Conservation (phyloP, 371 early-diverging fungal species). For the Rhizomucor pusillus region DNA sequence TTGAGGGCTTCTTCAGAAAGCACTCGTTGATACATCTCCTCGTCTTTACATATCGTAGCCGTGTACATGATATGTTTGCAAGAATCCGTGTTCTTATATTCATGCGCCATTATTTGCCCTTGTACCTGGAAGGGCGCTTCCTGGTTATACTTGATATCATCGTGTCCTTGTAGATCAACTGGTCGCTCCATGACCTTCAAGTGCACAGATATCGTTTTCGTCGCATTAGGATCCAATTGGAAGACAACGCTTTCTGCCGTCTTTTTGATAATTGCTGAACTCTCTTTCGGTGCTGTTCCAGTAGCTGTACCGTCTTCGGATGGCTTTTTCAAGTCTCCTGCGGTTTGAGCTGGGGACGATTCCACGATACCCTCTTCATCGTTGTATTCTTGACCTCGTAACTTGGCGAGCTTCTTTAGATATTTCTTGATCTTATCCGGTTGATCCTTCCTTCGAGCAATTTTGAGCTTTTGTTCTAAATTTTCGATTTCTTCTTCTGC, state of each 20-base stretch:
- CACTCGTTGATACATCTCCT: constrained; percentile 32
- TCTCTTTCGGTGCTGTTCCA: constrained; percentile 22
- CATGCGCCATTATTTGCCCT: constrained; percentile 77
- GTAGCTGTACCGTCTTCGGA: constrained; percentile 7
- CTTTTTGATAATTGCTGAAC: constrained; percentile 51
- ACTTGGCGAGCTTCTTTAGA: constrained; percentile 68
- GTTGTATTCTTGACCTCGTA: constrained; percentile 33
- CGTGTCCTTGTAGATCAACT: constrained; percentile 4
- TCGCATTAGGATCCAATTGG: constrained; percentile 69
- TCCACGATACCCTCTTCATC: constrained; percentile 16
- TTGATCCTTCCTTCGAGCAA: constrained; percentile 89
- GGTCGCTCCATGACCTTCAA: constrained; percentile 50
- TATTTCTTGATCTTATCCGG: constrained; percentile 89
- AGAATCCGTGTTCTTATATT: constrained; percentile 89
- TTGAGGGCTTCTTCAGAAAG: constrained; percentile 18
- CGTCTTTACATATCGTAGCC: constrained; percentile 47
- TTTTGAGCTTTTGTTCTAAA: constrained; percentile 96
- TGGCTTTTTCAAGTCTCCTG: constrained; percentile 10
- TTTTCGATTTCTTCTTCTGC: constrained; percentile 94
- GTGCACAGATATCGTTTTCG: constrained; percentile 64
- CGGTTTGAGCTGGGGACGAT: neutral
- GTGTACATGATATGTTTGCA: constrained; percentile 71
- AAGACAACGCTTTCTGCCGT: constrained; percentile 76
- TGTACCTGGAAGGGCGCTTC: constrained; percentile 15
- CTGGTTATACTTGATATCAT: constrained; percentile 3